Base-by-base conservation (phyloP, 73 alveolate species). In the Tetrahymena elliotti region DNA sequence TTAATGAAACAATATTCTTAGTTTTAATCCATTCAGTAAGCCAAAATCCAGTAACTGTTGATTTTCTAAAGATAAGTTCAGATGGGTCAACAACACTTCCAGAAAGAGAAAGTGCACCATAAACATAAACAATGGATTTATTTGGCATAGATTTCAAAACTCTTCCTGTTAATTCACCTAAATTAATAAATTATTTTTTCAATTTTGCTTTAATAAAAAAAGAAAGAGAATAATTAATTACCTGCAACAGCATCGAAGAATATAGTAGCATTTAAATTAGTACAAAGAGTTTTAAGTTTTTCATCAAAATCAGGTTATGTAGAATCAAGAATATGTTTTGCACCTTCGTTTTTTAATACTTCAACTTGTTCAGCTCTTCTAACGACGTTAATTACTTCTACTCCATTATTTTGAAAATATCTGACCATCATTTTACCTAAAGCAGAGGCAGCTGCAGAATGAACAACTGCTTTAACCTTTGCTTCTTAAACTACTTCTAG, bases 111-210 rank as follows among this genome's bases (percentile, higher is more conserved):
- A 97, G 96, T n/a, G 94, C 92, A 13, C 99, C 99, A 94, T 97
- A 97, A 83, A 95, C 96, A 40, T 92, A 93, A 84, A 84, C 93
- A 18, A 38, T 92, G 13, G 98, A 94, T 24, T 47, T 53, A 33
- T 40, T 36, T 41, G 98, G 98, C 97, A 97, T 94, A 34, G 27
- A 39, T n/a, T 40, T 95, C 33, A 97, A 95, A 0, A 97, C 92
- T 35, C 94, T 37, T 8, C 97, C 97, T 12, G 99, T 93, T 33
- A 94, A 33, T 33, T 96, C 97, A 52, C 99, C 98, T 35, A 97
- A 40, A 68, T 68, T 68, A 1, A 27, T 68, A 27, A 68, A 27
- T 18, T 27, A 1, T 0, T 68, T 68, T 2, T 27, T 53, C 16
- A 68, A n/a, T 4, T 16, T 68, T 27, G n/a, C 38, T 68, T 68